These are phyloP conservation scores for Cenchrus purpureus DNA, from an alignment of 176 grass and related monocot genomes.

Conservation along the genomic window DNA sequence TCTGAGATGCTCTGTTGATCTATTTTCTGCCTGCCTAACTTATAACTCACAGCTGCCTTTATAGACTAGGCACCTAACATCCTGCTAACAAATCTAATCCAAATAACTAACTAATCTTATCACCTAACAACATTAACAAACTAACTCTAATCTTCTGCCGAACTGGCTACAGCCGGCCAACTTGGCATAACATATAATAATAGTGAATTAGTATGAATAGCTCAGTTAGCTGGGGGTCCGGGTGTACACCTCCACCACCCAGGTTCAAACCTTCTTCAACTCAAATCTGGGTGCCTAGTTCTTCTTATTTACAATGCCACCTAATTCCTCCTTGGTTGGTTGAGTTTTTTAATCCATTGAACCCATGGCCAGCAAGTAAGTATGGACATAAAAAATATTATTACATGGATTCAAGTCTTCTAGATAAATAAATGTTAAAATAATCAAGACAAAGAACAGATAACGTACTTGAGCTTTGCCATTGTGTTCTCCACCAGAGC, in stretches of 20 bases:
- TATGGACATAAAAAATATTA: neutral
- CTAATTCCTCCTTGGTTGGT: neutral
- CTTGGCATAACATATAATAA: too few species aligned
- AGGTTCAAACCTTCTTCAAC: neutral
- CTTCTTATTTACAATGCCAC: neutral
- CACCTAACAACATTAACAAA: too few species aligned
- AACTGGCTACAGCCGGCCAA: too few species aligned
- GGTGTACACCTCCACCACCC: neutral
- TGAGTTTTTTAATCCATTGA: neutral
- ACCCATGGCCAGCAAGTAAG: neutral
- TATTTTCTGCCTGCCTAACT: too few species aligned
- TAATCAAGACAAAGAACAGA: conserved; percentile 40
- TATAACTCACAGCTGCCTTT: too few species aligned
- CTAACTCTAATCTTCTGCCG: too few species aligned
- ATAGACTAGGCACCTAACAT: too few species aligned
- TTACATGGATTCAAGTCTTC: conserved; percentile 9
- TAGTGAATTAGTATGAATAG: too few species aligned
- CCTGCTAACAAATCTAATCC: too few species aligned
- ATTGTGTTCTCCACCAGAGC: conserved; percentile 99
- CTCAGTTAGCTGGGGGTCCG: neutral
- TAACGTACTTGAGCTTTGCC: conserved; percentile 98
- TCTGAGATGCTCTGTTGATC: too few species aligned
- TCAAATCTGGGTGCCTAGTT: neutral
- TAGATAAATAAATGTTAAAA: conserved; percentile 26
- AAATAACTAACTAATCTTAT: too few species aligned